Base-by-base conservation (phyloP, 768 basidiomycete species). In the Phlebiopsis flavidoalba region DNA sequence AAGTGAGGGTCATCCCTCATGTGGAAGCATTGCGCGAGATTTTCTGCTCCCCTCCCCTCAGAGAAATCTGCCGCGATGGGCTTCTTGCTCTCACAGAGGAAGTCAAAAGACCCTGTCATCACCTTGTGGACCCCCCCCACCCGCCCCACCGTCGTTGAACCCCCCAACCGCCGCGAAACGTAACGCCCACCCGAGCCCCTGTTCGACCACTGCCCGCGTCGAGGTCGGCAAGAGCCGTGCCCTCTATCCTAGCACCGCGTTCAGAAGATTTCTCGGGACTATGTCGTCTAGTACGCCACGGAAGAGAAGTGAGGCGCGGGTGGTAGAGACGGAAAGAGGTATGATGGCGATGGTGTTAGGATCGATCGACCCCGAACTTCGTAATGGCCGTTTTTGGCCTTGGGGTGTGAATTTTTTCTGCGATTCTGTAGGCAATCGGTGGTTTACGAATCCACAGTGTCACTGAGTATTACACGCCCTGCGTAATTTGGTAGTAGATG, bases 271-370 rank as follows among this genome's bases (percentile, higher is more conserved):
- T 61, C 57, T 62, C 71, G 62, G n/a, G n/a, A 58, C 72, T 61
- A 65, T 62, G 47, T 67, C 62, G 31, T 65, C 50, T 40, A 77
- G 72, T 63, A n/a, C 74, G 79, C 55, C 74, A 71, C 26, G 75
- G n/a, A 79, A 35, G 74, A 76, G n/a, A 48, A 90, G 87, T 64
- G 86, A 86, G 69, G 80, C 81, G 63, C 81, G 63, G 87, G 86
- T 8, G 77, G n/a, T 76, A 22, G 89, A 91, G 66, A 92, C 90
- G 43, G 91, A 93, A n/a, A 69, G 87, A 88, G 68, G 91, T n/a
- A 93, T 60, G 91, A 93, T 67, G 91, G 88, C n/a, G 6, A 86
- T 92, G 86, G 82, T 93, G 60, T 70, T 92, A 31, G n/a, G n/a
- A 85, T 93, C 54, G 87, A 84, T 45, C 80, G 86, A 60, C 89